Conservation (phyloP, 129 eudicot species). For the Flaveria ramosissima region DNA sequence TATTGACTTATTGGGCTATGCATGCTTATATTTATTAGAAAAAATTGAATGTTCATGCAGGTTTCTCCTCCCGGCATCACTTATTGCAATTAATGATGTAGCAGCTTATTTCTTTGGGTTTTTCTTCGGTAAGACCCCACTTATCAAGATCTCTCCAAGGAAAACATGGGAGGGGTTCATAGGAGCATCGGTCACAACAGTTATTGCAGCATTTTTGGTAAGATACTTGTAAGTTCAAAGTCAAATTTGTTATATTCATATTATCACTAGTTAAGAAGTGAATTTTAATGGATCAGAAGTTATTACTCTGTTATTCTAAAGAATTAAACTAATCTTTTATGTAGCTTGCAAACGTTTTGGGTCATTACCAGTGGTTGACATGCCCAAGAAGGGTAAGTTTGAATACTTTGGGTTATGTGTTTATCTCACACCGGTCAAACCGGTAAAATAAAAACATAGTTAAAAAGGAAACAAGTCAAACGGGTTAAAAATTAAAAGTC, state of each 20-base stretch:
- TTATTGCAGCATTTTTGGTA: conserved; percentile 76
- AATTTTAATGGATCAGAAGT: conserved; percentile 1
- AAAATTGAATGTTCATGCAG: conserved; percentile 35
- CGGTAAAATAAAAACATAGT: neutral
- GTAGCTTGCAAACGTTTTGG: conserved; percentile 75
- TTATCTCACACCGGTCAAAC: neutral
- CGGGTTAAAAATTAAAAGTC: neutral
- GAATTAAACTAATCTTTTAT: neutral
- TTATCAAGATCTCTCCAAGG: conserved; percentile 83
- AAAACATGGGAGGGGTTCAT: conserved; percentile 95
- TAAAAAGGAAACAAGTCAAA: neutral
- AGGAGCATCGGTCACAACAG: conserved; percentile 77
- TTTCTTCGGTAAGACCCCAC: conserved; percentile 84
- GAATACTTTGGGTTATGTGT: neutral
- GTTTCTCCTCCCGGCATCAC: conserved; percentile 84
- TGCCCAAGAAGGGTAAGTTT: conserved; percentile 76
- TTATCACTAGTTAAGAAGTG: neutral
- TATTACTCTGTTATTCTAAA: conserved; percentile 3
- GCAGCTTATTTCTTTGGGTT: conserved; percentile 82
- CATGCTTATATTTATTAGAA: neutral
- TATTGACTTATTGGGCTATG: neutral
- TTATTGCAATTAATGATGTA: conserved; percentile 73
- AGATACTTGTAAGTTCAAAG: conserved; percentile 23
- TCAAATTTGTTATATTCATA: neutral
- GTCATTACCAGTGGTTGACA: conserved; percentile 80